Percentiles rank a stretch among this genome's conserved stretches.
Evolutionary conservation across 2,329 filamentous ascomycete genomes (phyloP).

Genomic region (Myriosclerotinia duriaeana): DNA sequence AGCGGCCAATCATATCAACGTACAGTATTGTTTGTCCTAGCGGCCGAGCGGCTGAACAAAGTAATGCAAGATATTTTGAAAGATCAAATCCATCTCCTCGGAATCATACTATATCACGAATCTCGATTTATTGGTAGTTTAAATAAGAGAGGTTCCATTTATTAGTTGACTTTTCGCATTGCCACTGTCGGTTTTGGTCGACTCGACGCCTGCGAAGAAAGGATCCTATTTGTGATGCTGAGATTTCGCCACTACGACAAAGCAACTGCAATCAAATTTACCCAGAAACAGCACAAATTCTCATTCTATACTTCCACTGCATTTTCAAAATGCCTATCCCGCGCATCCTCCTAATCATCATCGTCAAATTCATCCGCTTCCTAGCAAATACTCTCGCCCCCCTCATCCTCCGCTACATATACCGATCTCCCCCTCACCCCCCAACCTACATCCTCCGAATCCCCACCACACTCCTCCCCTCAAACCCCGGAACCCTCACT

Average conservation of each 20-base stretch:
- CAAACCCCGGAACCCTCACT: background rate
- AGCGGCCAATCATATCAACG: background rate
- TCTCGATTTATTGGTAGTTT: background rate
- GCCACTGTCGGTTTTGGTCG: no score
- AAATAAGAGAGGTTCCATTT: background rate
- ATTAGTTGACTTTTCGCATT: background rate
- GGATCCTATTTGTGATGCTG: background rate
- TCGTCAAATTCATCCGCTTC: constrained; percentile 19
- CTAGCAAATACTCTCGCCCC: constrained; percentile 12
- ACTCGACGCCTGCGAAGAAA: constrained; percentile 1
- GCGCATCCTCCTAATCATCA: constrained; percentile 14
- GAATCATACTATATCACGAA: background rate
- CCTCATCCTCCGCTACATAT: constrained; percentile 14
- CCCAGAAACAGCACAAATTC: background rate
- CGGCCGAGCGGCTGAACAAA: background rate
- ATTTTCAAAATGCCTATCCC: no score
- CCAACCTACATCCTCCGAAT: constrained; percentile 4
- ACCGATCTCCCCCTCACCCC: constrained; percentile 2
- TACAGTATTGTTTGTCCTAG: background rate
- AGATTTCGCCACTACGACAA: background rate
- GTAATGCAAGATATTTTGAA: background rate
- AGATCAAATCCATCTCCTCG: background rate
- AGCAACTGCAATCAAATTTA: background rate
- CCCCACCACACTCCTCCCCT: background rate
- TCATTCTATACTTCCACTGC: no score